A percentile compares a stretch with the other conserved stretches of the same genome.
Conservation (phyloP, 2,329 filamentous ascomycete genomes). For the Pseudofabraea citricarpa region DNA sequence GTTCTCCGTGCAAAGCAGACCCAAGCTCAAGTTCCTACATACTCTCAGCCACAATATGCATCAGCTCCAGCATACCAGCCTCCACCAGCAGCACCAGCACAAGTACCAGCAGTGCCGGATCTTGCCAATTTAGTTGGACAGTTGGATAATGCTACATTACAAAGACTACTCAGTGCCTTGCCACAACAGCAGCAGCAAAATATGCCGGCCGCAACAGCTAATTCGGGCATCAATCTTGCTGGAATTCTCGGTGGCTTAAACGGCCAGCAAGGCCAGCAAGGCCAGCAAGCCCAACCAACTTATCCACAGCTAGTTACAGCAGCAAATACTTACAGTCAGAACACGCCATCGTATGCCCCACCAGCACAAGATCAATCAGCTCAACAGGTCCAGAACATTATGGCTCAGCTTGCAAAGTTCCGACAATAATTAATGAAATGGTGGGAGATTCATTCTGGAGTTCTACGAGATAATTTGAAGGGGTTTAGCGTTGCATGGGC, state of each 20-base stretch:
- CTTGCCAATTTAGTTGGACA: constrained; percentile 62
- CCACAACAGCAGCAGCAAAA: constrained; percentile 18
- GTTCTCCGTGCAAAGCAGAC: constrained; percentile 63
- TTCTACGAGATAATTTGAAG: neutral
- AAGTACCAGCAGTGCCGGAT: constrained; percentile 37
- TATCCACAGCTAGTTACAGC: constrained; percentile 24
- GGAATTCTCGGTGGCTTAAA: constrained; percentile 25
- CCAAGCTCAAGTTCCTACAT: constrained; percentile 23
- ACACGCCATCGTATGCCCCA: constrained; percentile 19
- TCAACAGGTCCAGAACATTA: constrained; percentile 65
- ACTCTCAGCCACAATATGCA: constrained; percentile 32
- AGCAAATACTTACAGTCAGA: constrained; percentile 24
- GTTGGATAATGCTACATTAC: constrained; percentile 65
- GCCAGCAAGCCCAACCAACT: constrained; percentile 26
- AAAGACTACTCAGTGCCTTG: constrained; percentile 62
- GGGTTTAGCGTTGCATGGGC: no score
- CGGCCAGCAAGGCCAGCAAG: constrained; percentile 24
- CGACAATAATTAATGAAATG: constrained; percentile 38
- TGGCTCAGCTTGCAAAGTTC: constrained; percentile 66
- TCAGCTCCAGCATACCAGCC: constrained; percentile 29
- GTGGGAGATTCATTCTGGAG: neutral
- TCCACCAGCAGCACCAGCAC: constrained; percentile 29
- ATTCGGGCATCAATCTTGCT: constrained; percentile 28
- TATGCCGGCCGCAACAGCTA: constrained; percentile 24
- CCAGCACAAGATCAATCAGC: constrained; percentile 33